These are phyloP conservation scores for Filobasidium wieringae DNA, from an alignment of 768 basidiomycete species.

Conservation along the genomic window DNA sequence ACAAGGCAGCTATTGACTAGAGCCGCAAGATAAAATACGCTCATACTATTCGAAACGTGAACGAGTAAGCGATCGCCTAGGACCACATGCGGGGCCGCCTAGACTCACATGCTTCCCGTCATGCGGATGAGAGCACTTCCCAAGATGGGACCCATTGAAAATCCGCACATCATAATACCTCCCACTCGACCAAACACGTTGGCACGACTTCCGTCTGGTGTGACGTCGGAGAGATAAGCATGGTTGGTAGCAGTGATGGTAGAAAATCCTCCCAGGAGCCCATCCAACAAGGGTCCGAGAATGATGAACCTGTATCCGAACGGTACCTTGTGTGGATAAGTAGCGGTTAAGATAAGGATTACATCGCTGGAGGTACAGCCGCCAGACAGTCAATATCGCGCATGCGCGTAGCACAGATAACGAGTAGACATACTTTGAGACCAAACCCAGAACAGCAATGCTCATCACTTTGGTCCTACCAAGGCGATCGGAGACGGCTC, in stretches of 20 bases:
- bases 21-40: slow-evolving; percentile 60
- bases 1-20: slow-evolving; percentile 48
- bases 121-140: slow-evolving; percentile 52
- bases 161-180: slow-evolving; percentile 64
- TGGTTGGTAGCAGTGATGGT: slow-evolving; percentile 53
- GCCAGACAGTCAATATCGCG: too few species aligned
- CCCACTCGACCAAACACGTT: slow-evolving; percentile 36
- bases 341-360: slow-evolving; percentile 66
- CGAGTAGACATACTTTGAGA: slow-evolving; percentile 53
- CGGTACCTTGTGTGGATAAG: slow-evolving; percentile 51
- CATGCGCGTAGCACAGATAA: too few species aligned
- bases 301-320: slow-evolving; percentile 56
- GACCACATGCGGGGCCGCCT: slow-evolving; percentile 8
- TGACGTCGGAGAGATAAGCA: slow-evolving; percentile 42
- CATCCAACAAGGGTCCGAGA: slow-evolving; percentile 66
- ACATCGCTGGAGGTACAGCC: slow-evolving; percentile 62
- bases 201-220: slow-evolving; percentile 31
- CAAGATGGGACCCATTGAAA: slow-evolving; percentile 67
- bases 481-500: slow-evolving; percentile 58
- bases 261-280: slow-evolving; percentile 67
- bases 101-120: slow-evolving; percentile 42
- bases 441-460: slow-evolving; percentile 54
- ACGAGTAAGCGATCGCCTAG: not conserved
- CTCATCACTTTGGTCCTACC: slow-evolving; percentile 67
- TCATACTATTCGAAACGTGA: slow-evolving; percentile 28